phyloP scores from a whole-genome alignment of 805 yeast species.

The Teunomyces pallodes region DNA sequence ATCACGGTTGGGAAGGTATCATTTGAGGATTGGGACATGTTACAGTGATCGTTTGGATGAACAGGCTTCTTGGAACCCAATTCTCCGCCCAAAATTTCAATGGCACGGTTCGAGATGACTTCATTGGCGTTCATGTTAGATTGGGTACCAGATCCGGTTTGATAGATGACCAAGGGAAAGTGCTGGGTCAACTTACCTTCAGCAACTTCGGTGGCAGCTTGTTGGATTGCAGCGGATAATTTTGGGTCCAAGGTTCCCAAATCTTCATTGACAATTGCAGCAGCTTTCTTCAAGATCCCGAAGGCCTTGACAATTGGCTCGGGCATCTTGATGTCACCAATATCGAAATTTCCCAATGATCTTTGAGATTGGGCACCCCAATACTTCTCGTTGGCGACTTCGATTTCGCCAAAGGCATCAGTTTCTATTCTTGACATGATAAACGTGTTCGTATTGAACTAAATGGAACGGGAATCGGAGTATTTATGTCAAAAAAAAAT shows the following conservation, averaged over 20 bases:
- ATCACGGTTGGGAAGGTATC: slow-evolving; percentile 42
- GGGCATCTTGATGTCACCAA: slow-evolving; percentile 39
- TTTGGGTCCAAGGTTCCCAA: slow-evolving; percentile 32
- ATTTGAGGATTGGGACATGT: slow-evolving; percentile 39
- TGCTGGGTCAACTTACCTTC: slow-evolving; percentile 38
- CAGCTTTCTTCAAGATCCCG: slow-evolving; percentile 38
- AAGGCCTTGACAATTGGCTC: slow-evolving; percentile 33
- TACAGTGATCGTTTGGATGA: slow-evolving; percentile 40
- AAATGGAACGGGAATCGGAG: neutral
- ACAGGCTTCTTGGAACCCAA: slow-evolving; percentile 38
- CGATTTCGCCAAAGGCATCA: slow-evolving; percentile 40
- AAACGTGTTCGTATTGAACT: neutral
- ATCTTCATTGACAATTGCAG: slow-evolving; percentile 36
- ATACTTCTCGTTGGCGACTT: slow-evolving; percentile 32
- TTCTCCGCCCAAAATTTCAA: slow-evolving; percentile 37
- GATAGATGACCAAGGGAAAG: slow-evolving; percentile 41
- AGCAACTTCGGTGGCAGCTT: slow-evolving; percentile 38
- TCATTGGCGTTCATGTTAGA: slow-evolving; percentile 42
- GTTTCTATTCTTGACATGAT: slow-evolving; percentile 28
- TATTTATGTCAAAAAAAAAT: slow-evolving; percentile 2
- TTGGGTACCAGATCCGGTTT: slow-evolving; percentile 42
- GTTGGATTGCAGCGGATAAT: slow-evolving; percentile 31
- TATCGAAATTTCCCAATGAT: slow-evolving; percentile 36
- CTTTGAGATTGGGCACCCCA: slow-evolving; percentile 42
- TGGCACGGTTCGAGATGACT: slow-evolving; percentile 38